Conservation (phyloP, 2,329 filamentous ascomycete species). For the Oidium heveae region DNA sequence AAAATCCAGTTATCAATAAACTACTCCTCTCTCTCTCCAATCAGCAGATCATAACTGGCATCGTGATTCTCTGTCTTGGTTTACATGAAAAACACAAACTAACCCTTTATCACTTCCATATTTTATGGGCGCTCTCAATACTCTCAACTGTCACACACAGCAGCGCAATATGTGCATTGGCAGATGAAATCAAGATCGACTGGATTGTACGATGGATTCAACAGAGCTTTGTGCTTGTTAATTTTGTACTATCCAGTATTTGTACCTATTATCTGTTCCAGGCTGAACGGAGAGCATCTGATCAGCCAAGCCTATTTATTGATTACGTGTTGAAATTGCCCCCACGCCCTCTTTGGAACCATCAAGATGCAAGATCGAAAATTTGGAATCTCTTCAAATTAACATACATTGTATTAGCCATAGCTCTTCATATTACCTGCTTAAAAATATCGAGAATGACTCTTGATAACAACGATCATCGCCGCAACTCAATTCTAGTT, state of each 20-base stretch:
- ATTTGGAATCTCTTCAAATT: no score
- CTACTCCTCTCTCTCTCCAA: constrained; percentile 39
- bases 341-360: no score
- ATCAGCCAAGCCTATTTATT: no score
- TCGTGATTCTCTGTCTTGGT: constrained; percentile 39
- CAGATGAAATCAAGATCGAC: constrained; percentile 39
- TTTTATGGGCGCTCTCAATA: constrained; percentile 41
- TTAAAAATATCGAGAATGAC: no score
- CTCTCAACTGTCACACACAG: constrained; percentile 41
- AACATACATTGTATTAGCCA: no score
- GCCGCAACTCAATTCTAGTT: no score
- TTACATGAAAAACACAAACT: constrained; percentile 32
- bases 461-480: no score
- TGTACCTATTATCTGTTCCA: no score
- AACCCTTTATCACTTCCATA: constrained; percentile 44
- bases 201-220: constrained; percentile 41
- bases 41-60: constrained; percentile 43
- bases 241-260: constrained; percentile 38
- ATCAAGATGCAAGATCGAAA: no score
- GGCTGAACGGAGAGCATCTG: no score
- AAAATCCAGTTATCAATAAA: constrained; percentile 32
- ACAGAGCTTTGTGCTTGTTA: constrained; percentile 39
- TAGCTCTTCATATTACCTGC: no score
- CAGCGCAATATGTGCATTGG: constrained; percentile 37
- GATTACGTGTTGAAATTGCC: no score